Percentiles rank a stretch among this genome's conserved stretches.
Evolutionary conservation across 306 rosid genomes (phyloP).

Genomic region (Hippophae rhamnoides): DNA sequence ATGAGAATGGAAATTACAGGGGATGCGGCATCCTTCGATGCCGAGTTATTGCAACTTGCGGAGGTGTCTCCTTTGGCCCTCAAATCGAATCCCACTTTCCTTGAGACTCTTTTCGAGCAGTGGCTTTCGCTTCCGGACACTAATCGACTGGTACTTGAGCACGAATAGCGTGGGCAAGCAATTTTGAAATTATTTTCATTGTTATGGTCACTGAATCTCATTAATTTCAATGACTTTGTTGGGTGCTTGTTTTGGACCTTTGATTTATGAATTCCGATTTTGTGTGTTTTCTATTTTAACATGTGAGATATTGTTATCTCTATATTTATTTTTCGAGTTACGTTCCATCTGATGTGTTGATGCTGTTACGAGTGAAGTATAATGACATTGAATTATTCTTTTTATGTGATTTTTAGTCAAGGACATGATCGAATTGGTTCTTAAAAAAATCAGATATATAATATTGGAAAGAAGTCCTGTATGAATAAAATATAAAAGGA

Average conservation of each 20-base stretch:
- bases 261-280: neutral
- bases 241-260: slow-evolving; percentile 1
- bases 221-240: neutral
- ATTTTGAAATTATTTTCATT: neutral
- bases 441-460: no score
- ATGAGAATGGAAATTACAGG: slow-evolving; percentile 68
- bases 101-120: slow-evolving; percentile 72
- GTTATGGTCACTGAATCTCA: slow-evolving; percentile 1
- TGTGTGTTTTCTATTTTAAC: neutral
- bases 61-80: slow-evolving; percentile 75
- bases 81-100: slow-evolving; percentile 63
- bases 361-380: no score
- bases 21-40: slow-evolving; percentile 77
- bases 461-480: no score
- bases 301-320: no score
- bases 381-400: no score
- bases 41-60: slow-evolving; percentile 76
- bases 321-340: neutral
- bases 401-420: no score
- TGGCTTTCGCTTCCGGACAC: slow-evolving; percentile 91
- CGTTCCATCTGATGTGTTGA: no score
- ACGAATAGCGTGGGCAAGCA: neutral
- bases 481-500: no score
- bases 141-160: slow-evolving; percentile 61
- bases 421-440: no score